Conservation (phyloP, 768 basidiomycete genomes). For the Boletus sp. region DNA sequence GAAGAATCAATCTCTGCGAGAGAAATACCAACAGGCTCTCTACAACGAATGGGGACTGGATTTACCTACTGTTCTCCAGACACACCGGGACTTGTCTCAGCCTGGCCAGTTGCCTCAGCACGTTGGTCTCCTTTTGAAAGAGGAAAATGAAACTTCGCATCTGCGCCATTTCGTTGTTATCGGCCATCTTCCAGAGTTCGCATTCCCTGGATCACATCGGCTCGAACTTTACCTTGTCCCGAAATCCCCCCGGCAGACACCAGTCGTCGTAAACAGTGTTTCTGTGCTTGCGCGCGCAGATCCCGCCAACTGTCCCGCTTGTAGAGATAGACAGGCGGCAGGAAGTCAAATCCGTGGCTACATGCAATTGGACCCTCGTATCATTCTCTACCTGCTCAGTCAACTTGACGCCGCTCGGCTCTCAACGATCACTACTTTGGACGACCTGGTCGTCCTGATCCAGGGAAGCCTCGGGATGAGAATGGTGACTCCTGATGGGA, state of each 20-base stretch:
- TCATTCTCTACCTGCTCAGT: constrained; percentile 13
- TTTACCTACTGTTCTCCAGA: background rate
- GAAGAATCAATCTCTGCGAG: background rate
- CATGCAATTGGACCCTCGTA: constrained; percentile 15
- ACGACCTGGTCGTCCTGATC: background rate
- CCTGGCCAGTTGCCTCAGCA: background rate
- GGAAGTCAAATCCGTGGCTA: constrained; percentile 14
- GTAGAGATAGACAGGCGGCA: constrained; percentile 9
- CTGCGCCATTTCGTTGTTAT: constrained; percentile 9
- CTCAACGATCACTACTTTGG: constrained; percentile 2
- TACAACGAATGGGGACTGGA: constrained; percentile 3
- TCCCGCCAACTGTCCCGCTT: constrained; percentile 10
- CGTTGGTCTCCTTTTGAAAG: constrained; percentile 1
- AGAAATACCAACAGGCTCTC: constrained; percentile 6
- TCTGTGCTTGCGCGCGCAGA: constrained; percentile 11
- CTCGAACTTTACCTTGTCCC: constrained; percentile 17
- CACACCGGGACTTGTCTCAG: background rate
- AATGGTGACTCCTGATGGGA: constrained; percentile 15
- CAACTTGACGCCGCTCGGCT: background rate
- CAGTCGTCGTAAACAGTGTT: constrained; percentile 12
- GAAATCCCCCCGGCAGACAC: background rate
- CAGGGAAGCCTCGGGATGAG: constrained; percentile 13
- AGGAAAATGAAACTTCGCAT: background rate
- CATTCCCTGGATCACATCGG: constrained; percentile 19
- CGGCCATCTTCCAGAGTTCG: constrained; percentile 16